These are phyloP conservation scores for Pseudognaphalium luteoalbum DNA, from an alignment of 129 eudicot genomes.

Conservation along the genomic window DNA sequence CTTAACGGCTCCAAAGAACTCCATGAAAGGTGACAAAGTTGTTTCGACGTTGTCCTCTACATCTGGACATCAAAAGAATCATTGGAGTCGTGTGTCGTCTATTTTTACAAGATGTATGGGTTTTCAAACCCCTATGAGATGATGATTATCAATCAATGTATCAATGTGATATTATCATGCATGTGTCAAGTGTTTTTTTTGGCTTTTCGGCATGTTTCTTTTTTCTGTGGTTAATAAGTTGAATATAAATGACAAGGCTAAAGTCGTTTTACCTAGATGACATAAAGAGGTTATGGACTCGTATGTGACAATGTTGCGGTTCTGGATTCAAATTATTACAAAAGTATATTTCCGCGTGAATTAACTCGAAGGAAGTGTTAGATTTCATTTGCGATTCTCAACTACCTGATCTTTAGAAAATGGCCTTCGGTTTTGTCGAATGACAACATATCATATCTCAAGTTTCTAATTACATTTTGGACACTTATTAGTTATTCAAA, in stretches of 20 bases:
- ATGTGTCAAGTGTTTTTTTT: neutral
- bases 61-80: constrained; percentile 30
- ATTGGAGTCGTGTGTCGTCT: constrained; percentile 33
- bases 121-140: constrained; percentile 21
- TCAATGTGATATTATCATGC: neutral
- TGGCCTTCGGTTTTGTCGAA: neutral
- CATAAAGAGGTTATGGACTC: neutral
- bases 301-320: neutral
- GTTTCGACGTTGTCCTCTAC: constrained; percentile 20
- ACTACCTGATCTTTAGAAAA: neutral
- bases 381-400: neutral
- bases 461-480: neutral
- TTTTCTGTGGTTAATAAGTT: neutral
- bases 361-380: neutral
- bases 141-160: neutral
- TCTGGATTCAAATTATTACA: neutral
- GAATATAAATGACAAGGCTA: neutral
- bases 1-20: neutral
- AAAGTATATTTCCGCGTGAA: neutral
- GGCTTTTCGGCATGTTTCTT: neutral
- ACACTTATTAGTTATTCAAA: too few relatives aligned
- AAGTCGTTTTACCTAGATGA: neutral
- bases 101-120: constrained; percentile 45
- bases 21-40: neutral
- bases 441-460: neutral